Conservation (phyloP, 345 rosid species). For the Acer campestre region DNA sequence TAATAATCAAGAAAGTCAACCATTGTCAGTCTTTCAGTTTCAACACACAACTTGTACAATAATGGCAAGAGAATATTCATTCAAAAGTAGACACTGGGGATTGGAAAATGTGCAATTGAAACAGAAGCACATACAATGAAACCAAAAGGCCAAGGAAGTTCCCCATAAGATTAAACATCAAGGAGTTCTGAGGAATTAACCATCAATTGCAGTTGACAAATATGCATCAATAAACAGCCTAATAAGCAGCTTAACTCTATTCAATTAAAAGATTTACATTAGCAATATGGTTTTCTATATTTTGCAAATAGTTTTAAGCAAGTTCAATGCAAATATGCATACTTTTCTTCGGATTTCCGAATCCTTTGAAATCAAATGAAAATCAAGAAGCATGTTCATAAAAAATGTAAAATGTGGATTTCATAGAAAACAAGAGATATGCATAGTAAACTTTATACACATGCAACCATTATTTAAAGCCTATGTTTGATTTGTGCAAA, state of each 20-base stretch:
- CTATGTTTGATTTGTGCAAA: neutral
- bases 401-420: neutral
- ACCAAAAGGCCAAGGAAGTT: constrained; percentile 5
- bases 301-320: neutral
- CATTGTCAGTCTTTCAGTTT: constrained; percentile 1
- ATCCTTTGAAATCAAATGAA: neutral
- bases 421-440: neutral
- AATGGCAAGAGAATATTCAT: neutral
- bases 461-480: neutral
- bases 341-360: neutral
- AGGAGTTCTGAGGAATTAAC: neutral
- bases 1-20: neutral
- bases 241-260: neutral
- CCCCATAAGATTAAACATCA: neutral
- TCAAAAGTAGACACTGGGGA: neutral
- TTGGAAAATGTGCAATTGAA: neutral
- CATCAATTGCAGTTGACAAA: neutral
- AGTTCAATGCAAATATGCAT: neutral
- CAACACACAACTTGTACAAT: neutral
- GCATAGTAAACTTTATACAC: neutral
- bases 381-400: neutral
- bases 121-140: neutral
- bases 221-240: neutral
- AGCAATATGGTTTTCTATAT: neutral
- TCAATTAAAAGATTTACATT: neutral